Evolutionary conservation across 2,329 filamentous ascomycete genomes (phyloP), one percentile per base, ranked within the genome.

Genomic region (Cercospora zeae-maydis): DNA sequence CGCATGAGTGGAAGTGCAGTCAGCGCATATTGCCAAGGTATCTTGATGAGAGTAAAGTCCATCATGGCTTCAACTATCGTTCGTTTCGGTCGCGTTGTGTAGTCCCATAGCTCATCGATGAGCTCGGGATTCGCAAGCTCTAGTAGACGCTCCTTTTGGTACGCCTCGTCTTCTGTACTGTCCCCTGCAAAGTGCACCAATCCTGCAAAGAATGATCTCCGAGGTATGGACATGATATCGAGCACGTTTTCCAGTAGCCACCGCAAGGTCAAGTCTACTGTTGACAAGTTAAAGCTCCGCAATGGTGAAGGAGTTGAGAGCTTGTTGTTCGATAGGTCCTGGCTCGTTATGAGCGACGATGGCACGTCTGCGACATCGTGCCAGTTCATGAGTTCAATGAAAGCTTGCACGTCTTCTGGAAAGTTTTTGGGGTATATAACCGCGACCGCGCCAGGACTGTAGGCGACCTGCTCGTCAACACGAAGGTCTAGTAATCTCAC

Each of bases 81-180:
- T 34, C 95, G 88, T 34, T 92, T 88, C 0, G 93, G 91, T 8
- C 95, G 87, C 0, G 93, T 93, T 1, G 95, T 95, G 74, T 99
- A 99, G 77, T 99, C 93, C 78, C 91, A 98, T 61, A 96, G 88
- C 70, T 99, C 95, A 70, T 98, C 92, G 5, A 93, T 86, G 70
- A 88, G 91, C 51, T 89, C 84, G 0, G 91, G 86, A 70, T 89
- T 85, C 1, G 87, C 88, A 70, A 99, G 95, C 73, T 99, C 95
- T 8, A 89, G 77, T 0, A 99, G 84, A 1, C 93, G 86, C 65
- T 95, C 89, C 69, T 86, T 87, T 71, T 99, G 93, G 37, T 74
- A 75, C 1, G 62, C 61, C 37, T 74, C 72, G 37, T 75, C 75
- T 59, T 75, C 72, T 70, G 87, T 86, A 1, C 80, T 75, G 70